Conservation (phyloP, 805 yeast species). For the Metschnikowia koreensis region DNA sequence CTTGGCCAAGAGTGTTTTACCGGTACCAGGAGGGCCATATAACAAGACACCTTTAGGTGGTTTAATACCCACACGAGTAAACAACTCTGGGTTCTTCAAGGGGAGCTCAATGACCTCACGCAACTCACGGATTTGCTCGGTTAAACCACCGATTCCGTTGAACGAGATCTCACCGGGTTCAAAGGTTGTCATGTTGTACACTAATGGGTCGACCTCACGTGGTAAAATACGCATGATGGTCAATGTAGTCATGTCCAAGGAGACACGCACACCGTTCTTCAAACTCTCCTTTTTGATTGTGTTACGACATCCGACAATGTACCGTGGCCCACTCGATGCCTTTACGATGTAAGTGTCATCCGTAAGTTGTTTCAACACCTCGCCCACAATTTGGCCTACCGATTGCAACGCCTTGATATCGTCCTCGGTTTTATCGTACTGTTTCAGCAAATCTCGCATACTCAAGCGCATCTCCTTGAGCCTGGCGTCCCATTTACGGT, state of each 20-base stretch:
- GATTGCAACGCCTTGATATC: conserved; percentile 96
- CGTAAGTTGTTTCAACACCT: conserved; percentile 90
- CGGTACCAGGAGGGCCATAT: conserved; percentile 99
- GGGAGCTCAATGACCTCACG: conserved; percentile 98
- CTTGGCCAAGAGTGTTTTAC: conserved; percentile 92
- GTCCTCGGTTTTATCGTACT: conserved; percentile 89
- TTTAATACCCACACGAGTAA: conserved; percentile 92
- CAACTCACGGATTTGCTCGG: conserved; percentile 92
- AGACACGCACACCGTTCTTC: conserved; percentile 93
- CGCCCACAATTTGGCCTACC: conserved; percentile 97
- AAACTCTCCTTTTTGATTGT: conserved; percentile 80
- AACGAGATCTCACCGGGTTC: conserved; percentile 97
- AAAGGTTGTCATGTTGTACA: conserved; percentile 95
- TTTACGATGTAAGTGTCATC: conserved; percentile 94
- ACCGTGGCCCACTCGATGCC: conserved; percentile 96
- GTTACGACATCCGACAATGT: conserved; percentile 95
- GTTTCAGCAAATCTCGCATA: conserved; percentile 79
- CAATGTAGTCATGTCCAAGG: conserved; percentile 94
- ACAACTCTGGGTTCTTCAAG: conserved; percentile 93
- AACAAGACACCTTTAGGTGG: conserved; percentile 98
- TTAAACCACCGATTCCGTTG: conserved; percentile 92
- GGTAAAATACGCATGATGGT: conserved; percentile 97
- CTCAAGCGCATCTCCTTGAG: conserved; percentile 79
- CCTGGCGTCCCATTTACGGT: conserved; percentile 90
- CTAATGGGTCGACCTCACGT: conserved; percentile 96